phyloP scores from a whole-genome alignment of 2,329 filamentous ascomycete species.

The Cryphonectria parasitica region DNA sequence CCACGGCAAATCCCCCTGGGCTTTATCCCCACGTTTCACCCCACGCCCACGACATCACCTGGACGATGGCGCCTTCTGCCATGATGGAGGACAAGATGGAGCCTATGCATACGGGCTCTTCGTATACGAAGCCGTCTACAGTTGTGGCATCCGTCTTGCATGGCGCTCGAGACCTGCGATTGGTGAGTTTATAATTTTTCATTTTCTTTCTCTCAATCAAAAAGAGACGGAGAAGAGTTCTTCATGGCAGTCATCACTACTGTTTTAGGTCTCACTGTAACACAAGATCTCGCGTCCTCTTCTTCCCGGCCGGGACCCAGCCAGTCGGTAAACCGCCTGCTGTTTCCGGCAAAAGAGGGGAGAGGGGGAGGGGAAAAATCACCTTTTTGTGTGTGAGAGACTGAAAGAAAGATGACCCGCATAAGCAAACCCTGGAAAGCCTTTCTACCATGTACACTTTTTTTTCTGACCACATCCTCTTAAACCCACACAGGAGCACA shows the following conservation, averaged over 20 bases:
- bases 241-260: constrained; percentile 5
- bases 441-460: constrained; percentile 7
- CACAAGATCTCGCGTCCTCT: constrained; percentile 35
- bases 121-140: constrained; percentile 44
- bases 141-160: constrained; percentile 61
- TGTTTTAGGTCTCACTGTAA: constrained; percentile 35
- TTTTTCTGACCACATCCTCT: constrained; percentile 26
- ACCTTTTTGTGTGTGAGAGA: constrained; percentile 2
- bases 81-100: constrained; percentile 44
- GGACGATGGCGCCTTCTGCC: constrained; percentile 55
- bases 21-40: constrained; percentile 40
- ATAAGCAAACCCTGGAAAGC: background rate
- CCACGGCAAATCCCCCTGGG: constrained; percentile 20
- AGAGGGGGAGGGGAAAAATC: too few species aligned
- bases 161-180: constrained; percentile 59
- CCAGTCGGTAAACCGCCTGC: constrained; percentile 18
- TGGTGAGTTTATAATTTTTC: constrained; percentile 56
- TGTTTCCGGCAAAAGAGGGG: constrained; percentile 16
- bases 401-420: constrained; percentile 18
- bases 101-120: constrained; percentile 49
- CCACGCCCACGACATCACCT: constrained; percentile 39
- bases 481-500: constrained; percentile 48
- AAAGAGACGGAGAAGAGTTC: background rate
- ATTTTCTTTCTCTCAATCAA: background rate
- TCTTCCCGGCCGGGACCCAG: constrained; percentile 4